phyloP scores from a whole-genome alignment of 2,329 filamentous ascomycete genomes.

The Penicillium oxalicum region DNA sequence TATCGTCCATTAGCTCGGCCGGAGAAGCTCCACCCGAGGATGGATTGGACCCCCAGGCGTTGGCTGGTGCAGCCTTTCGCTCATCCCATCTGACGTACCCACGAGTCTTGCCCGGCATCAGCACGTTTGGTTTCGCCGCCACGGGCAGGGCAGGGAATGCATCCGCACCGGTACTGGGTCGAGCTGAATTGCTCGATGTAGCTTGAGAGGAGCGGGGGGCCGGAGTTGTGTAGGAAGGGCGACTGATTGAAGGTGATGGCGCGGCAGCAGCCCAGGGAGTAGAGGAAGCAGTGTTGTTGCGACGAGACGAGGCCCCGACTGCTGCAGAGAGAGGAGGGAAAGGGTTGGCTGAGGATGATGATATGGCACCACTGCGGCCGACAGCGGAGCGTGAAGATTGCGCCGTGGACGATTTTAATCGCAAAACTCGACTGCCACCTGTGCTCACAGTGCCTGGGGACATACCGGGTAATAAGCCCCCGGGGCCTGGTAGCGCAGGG shows the following conservation, averaged over 20 bases:
- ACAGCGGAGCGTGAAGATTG: constrained; percentile 59
- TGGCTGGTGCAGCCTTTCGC: constrained; percentile 29
- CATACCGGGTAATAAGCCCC: constrained; percentile 58
- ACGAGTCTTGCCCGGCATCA: constrained; percentile 45
- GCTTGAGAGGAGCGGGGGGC: constrained; percentile 25
- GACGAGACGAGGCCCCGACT: constrained; percentile 17
- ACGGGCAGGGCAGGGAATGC: constrained; percentile 78
- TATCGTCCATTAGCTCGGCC: constrained; percentile 15
- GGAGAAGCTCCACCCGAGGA: constrained; percentile 22
- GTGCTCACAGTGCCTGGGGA: constrained; percentile 45
- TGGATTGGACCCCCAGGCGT: constrained; percentile 33
- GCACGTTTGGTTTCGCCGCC: constrained; percentile 62
- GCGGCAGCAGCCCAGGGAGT: constrained; percentile 22
- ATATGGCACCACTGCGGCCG: constrained; percentile 51
- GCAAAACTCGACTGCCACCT: constrained; percentile 54
- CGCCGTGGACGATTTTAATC: constrained; percentile 63
- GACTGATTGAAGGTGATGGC: constrained; percentile 18
- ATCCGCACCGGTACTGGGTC: constrained; percentile 41
- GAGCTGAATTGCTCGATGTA: constrained; percentile 19
- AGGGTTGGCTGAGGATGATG: constrained; percentile 38
- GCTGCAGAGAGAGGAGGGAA: constrained; percentile 42
- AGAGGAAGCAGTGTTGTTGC: constrained; percentile 16
- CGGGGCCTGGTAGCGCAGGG: constrained; percentile 72
- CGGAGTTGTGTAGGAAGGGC: constrained; percentile 19
- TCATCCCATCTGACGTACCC: constrained; percentile 43